Base-by-base conservation (phyloP, 1,284 basidiomycete species). In the Exsudoporus floridanus region DNA sequence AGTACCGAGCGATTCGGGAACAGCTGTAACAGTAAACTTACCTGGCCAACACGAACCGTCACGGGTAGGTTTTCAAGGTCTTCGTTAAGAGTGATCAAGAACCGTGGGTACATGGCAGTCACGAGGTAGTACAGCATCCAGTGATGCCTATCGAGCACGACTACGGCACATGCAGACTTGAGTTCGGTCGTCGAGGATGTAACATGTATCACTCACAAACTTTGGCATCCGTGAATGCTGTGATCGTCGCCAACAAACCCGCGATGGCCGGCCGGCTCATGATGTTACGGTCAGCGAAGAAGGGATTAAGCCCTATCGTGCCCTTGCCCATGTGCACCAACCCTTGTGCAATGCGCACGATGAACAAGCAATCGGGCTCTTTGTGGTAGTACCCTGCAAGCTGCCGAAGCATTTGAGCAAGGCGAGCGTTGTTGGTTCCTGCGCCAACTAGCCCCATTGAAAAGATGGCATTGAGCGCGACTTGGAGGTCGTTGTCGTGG, bases 241-340 rank as follows among this genome's bases (percentile, higher is more conserved):
- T 86, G 45, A 99, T 68, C 1, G 92, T 89, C 12, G 94, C 86
- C 55, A 99, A 73, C 37, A 99, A 73, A 53, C 96, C 97, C n/a
- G 94, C 93, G 13, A 98, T 81, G 7, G 92, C 95, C 3, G 92
- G 86, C 53, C 89, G 83, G 63, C 84, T 90, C 88, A 99, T 91
- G 62, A 97, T 87, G 54, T 81, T 86, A 42, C 96, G 84, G 71
- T 99, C 96, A 28, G 83, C 84, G 81, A 94, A 98, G 86, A 96
- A 99, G 3, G 97, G 96, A 70, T 96, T 98, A 66, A 99, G 79
- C n/a, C 93, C 92, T 65, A 99, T 90, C 9, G 94, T 98, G 35
- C 97, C 97, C 76, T 99, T 99, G 73, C 97, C 97, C 95, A 99
- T 96, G 72, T 98, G 93, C 14, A 99, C 90, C 57, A 99, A 73